These are phyloP conservation scores for Scheffersomyces lignicola DNA, from an alignment of 1,139 yeast genomes.

Conservation along the genomic window DNA sequence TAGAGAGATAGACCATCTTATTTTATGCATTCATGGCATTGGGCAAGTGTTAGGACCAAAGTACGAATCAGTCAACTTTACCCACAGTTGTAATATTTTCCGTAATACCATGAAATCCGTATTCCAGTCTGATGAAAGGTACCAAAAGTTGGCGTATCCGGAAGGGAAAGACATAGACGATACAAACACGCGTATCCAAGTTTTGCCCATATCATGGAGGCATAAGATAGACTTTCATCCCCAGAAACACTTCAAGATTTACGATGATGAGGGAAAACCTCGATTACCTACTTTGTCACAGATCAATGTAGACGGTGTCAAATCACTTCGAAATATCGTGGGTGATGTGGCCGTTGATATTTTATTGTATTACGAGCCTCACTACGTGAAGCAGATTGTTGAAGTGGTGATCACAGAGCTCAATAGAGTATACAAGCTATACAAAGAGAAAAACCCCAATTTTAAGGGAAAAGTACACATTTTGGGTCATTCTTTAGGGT, in stretches of 20 bases:
- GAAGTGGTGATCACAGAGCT: slow-evolving; percentile 68
- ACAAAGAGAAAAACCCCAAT: slow-evolving; percentile 63
- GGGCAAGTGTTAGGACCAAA: slow-evolving; percentile 85
- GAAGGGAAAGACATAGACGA: slow-evolving; percentile 21
- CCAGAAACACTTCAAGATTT: slow-evolving; percentile 29
- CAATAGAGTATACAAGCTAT: slow-evolving; percentile 64
- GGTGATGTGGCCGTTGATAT: slow-evolving; percentile 89
- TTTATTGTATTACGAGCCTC: slow-evolving; percentile 79
- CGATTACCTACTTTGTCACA: slow-evolving; percentile 66
- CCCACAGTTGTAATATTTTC: slow-evolving; percentile 76
- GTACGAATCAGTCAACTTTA: slow-evolving; percentile 80
- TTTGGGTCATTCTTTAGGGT: slow-evolving; percentile 90
- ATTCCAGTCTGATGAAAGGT: slow-evolving; percentile 45
- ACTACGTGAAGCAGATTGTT: slow-evolving; percentile 61
- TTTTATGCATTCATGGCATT: slow-evolving; percentile 88
- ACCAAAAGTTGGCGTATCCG: slow-evolving; percentile 39
- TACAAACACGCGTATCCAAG: slow-evolving; percentile 65
- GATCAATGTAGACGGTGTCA: slow-evolving; percentile 78
- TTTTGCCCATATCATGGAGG: slow-evolving; percentile 78
- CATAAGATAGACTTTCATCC: slow-evolving; percentile 66
- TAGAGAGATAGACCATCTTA: slow-evolving; percentile 72
- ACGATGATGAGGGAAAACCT: slow-evolving; percentile 28
- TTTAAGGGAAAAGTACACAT: slow-evolving; percentile 80
- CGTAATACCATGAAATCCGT: slow-evolving; percentile 64
- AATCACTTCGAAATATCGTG: slow-evolving; percentile 70